Conservation (phyloP, 495 filamentous ascomycete genomes). For the Clavariopsis aquatica region DNA sequence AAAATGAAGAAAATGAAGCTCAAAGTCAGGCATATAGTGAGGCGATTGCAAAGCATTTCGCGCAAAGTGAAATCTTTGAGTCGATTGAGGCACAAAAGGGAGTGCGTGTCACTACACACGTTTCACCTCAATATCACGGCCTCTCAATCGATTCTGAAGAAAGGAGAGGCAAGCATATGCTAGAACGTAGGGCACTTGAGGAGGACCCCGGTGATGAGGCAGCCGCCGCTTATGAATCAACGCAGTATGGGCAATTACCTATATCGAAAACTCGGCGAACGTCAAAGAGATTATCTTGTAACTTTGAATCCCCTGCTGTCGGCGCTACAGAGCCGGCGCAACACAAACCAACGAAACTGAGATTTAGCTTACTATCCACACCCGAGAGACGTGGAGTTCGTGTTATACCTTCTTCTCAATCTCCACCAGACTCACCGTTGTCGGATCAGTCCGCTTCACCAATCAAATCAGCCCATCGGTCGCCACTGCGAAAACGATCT, state of each 20-base stretch:
- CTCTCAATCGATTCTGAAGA: neutral
- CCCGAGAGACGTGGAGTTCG: slow-evolving; percentile 34
- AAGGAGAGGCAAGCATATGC: neutral
- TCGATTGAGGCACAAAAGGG: neutral
- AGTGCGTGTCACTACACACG: neutral
- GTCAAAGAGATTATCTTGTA: neutral
- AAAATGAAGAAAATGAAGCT: slow-evolving; percentile 2
- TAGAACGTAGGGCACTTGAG: neutral
- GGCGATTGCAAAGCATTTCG: slow-evolving; percentile 4
- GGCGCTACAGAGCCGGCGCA: neutral
- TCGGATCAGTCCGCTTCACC: slow-evolving; percentile 35
- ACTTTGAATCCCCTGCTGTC: neutral
- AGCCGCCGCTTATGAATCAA: slow-evolving; percentile 14
- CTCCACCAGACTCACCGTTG: slow-evolving; percentile 43
- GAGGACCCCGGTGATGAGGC: slow-evolving; percentile 7
- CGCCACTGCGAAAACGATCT: slow-evolving; percentile 42
- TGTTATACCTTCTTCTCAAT: slow-evolving; percentile 48
- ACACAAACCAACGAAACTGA: slow-evolving; percentile 1
- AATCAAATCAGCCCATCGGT: slow-evolving; percentile 6
- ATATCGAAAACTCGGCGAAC: slow-evolving; percentile 1
- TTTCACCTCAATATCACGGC: neutral
- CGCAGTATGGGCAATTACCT: slow-evolving; percentile 8
- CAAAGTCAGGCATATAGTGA: slow-evolving; percentile 9
- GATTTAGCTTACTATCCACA: slow-evolving; percentile 28
- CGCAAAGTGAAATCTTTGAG: slow-evolving; percentile 1